Evolutionary conservation across 75 land plant species (phyloP), one percentile per base, ranked within the genome.

Genomic region (Chamaecyparis obtusa): DNA sequence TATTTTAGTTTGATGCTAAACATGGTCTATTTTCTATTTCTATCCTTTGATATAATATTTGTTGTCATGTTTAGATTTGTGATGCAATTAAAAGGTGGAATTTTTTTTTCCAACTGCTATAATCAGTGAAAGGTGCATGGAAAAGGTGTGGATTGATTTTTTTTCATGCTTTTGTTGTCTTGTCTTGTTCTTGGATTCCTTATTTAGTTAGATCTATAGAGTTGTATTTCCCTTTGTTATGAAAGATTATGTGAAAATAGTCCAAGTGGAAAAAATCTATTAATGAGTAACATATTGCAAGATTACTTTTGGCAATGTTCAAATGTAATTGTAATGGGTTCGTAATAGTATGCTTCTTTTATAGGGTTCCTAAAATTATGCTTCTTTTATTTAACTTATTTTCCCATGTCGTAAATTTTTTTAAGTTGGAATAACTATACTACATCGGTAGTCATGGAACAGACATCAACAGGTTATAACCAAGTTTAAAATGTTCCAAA

Each of bases 361-460:
- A n/a, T n/a, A n/a, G n/a, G n/a, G n/a, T n/a, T n/a, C n/a, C n/a
- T n/a, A n/a, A n/a, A n/a, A n/a, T n/a, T n/a, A n/a, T n/a, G n/a
- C 46, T 49, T 17, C 33, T 69, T 35, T 72, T 82, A 49, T 46
- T 84, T 48, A 54, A 86, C 21, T 41, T 9, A 37, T 36, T 76
- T 48, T 60, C 84, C 60, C 87, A 95, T 95, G 97, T 95, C n/a
- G 89, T 86, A 54, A 85, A 88, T 15, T 95, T 95, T 87, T 94
- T 95, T 11, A 83, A 54, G 60, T 88, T 95, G 41, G 71, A 91
- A n/a, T 92, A n/a, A 80, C 91, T 95, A 6, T 95, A 94, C 77
- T 95, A 95, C 57, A 95, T 95, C 3, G 97, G 97, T 0, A 95
- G 97, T 86, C 97, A 95, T 88, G 97, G 97, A 27, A 95, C 94